phyloP scores from a whole-genome alignment of 164 flowering plant species.

The Amborella trichopoda region DNA sequence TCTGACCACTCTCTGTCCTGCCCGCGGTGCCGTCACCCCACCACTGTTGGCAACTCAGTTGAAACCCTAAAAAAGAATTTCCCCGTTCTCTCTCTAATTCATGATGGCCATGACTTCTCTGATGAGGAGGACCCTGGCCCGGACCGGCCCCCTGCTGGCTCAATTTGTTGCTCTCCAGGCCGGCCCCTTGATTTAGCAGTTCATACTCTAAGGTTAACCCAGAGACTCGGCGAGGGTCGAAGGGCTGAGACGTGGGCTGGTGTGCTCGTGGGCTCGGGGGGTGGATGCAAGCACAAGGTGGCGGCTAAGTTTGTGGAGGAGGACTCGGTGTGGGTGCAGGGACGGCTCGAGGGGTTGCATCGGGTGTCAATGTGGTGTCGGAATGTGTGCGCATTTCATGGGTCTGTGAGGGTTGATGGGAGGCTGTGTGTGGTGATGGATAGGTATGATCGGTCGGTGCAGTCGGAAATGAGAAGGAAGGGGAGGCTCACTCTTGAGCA shows the following conservation, averaged over 20 bases:
- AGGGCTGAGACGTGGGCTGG: constrained; percentile 67
- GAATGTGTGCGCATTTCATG: constrained; percentile 90
- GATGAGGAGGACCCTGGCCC: constrained; percentile 32
- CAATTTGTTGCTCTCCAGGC: too few relatives aligned
- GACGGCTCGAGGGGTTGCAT: constrained; percentile 61
- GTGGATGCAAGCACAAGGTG: constrained; percentile 54
- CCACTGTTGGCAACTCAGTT: constrained; percentile 85
- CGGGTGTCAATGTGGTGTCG: constrained; percentile 91
- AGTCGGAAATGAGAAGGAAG: constrained; percentile 79
- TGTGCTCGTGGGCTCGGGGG: constrained; percentile 13
- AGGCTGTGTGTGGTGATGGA: constrained; percentile 69
- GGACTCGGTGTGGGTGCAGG: constrained; percentile 69
- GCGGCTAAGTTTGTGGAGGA: constrained; percentile 79
- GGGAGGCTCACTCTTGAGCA: constrained; percentile 96
- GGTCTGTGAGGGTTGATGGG: constrained; percentile 51
- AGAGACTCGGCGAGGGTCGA: constrained; percentile 43
- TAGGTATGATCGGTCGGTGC: constrained; percentile 70
- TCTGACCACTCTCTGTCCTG: constrained; percentile 60
- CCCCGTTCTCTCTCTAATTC: constrained; percentile 59
- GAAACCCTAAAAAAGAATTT: constrained; percentile 75
- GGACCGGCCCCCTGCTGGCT: too few relatives aligned
- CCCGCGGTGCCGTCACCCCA: constrained; percentile 83
- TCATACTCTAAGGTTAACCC: constrained; percentile 49
- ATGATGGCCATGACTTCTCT: too few relatives aligned
- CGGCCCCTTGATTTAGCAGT: constrained; percentile 46